These are phyloP conservation scores for Akanthomyces lecanii DNA, from an alignment of 2,329 filamentous ascomycete genomes.

Conservation along the genomic window DNA sequence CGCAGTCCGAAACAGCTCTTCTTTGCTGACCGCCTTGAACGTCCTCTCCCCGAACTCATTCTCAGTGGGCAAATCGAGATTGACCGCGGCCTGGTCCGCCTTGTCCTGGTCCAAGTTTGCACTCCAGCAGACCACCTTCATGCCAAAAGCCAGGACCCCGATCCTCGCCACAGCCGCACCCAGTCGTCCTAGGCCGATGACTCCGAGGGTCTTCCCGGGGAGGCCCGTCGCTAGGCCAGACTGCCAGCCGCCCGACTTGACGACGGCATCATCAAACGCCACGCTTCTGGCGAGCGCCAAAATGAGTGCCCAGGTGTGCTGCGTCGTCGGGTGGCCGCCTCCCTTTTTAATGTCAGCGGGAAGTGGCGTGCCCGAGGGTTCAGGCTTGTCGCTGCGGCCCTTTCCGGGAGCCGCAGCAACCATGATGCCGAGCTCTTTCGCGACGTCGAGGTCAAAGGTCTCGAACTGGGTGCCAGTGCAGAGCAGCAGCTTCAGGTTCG, in stretches of 20 bases:
- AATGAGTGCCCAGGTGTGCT: conserved; percentile 53
- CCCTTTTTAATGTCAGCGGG: conserved; percentile 25
- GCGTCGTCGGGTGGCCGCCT: conserved; percentile 45
- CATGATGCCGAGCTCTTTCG: conserved; percentile 43
- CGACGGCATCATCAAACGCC: conserved; percentile 51
- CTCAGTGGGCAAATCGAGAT: conserved; percentile 53
- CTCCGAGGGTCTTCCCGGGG: conserved; percentile 55
- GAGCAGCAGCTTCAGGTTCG: conserved; percentile 59
- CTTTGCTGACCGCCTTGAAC: conserved; percentile 56
- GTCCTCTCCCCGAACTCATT: conserved; percentile 46
- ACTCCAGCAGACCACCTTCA: conserved; percentile 63
- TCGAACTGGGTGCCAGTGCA: conserved; percentile 59
- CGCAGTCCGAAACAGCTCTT: conserved; percentile 55
- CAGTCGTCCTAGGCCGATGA: conserved; percentile 59
- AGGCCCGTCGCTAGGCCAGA: conserved; percentile 51
- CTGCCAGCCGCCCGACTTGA: conserved; percentile 58
- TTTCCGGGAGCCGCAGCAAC: conserved; percentile 48
- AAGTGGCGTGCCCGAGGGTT: conserved; percentile 19
- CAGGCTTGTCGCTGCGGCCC: conserved; percentile 23
- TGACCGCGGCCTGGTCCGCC: conserved; percentile 52
- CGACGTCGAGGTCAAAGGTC: conserved; percentile 52
- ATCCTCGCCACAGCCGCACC: conserved; percentile 57
- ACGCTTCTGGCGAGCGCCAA: conserved; percentile 56
- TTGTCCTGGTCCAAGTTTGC: conserved; percentile 58
- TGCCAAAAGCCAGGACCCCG: conserved; percentile 57